Conservation (phyloP, 495 filamentous ascomycete species). For the Trichoderma reesei region DNA sequence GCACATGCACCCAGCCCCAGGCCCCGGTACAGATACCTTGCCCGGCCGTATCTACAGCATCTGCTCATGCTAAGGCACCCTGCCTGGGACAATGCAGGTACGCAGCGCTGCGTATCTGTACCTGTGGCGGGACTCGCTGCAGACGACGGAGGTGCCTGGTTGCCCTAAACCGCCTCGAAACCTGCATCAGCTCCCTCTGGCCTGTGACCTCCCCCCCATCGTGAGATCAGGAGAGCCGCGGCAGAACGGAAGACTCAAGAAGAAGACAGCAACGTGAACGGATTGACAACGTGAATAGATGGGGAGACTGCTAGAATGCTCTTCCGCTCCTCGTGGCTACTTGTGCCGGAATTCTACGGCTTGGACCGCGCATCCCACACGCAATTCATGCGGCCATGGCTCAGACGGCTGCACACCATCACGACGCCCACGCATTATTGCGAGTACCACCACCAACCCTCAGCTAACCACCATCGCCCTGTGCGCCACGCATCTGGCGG, state of each 20-base stretch:
- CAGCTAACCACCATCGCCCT: constrained; percentile 3
- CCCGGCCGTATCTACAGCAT: neutral
- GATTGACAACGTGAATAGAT: neutral
- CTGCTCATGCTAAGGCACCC: neutral
- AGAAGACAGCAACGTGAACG: no score
- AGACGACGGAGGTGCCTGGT: no score
- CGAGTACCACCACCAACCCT: no score
- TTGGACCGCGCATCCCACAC: neutral
- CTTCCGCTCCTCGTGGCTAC: neutral
- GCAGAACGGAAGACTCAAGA: no score
- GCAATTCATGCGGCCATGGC: neutral
- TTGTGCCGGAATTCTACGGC: neutral
- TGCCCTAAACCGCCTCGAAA: no score
- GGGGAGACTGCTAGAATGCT: neutral
- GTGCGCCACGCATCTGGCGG: constrained; percentile 1
- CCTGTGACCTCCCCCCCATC: no score
- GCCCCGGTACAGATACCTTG: neutral
- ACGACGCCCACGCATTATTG: neutral
- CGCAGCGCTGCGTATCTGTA: no score
- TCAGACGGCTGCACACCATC: constrained; percentile 2
- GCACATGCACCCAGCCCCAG: no score
- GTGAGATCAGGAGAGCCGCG: no score
- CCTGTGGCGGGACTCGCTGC: no score
- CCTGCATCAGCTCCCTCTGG: no score
- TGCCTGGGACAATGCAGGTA: no score